phyloP scores from a whole-genome alignment of 768 basidiomycete genomes.

The Mycena rosella region DNA sequence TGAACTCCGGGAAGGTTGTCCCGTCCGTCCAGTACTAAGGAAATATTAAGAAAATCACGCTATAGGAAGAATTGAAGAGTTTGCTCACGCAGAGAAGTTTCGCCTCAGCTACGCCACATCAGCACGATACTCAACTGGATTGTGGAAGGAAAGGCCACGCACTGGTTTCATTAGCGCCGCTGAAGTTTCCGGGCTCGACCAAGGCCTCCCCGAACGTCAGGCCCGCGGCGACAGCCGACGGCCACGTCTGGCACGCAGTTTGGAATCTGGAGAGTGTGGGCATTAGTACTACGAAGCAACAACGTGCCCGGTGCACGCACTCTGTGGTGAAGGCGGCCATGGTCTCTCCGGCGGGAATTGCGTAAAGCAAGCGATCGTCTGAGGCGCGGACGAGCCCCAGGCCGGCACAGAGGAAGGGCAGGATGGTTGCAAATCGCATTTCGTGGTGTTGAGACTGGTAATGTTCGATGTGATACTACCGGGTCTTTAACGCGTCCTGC shows the following conservation, averaged over 20 bases:
- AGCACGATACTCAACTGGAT: too few species aligned
- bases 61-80: too few species aligned
- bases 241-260: conserved; percentile 12
- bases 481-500: too few species aligned
- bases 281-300: background rate
- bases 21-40: too few species aligned
- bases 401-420: conserved; percentile 8
- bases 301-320: conserved; percentile 2
- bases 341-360: conserved; percentile 8
- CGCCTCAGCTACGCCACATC: too few species aligned
- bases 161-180: conserved; percentile 14
- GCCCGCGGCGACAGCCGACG: conserved; percentile 7
- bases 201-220: background rate
- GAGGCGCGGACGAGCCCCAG: conserved; percentile 18
- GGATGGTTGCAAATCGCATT: background rate
- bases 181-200: conserved; percentile 20
- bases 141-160: background rate
- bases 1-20: too few species aligned
- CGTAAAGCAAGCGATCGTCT: conserved; percentile 23
- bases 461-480: too few species aligned
- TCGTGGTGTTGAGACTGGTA: background rate
- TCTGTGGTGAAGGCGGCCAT: conserved; percentile 12
- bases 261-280: background rate
- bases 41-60: too few species aligned
- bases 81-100: too few species aligned